Evolutionary conservation across 228 moss, liverwort and hornwort species (phyloP), one percentile per base, ranked within the genome.

Genomic region (Sphagnum magellanicum): DNA sequence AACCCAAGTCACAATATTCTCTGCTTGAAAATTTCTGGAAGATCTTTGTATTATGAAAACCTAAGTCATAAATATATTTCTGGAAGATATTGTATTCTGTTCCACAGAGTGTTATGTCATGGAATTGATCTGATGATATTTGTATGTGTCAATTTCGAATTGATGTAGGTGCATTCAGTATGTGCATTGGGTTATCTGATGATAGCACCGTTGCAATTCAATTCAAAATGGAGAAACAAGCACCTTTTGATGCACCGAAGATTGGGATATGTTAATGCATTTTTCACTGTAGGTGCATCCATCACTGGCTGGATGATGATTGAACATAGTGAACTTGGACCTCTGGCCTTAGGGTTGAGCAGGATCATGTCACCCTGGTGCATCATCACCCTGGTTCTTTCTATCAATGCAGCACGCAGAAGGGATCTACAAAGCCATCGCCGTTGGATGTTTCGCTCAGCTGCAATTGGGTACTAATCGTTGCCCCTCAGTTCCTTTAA

Each of bases 161-260:
- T 8, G 55, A 8, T 57, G 59, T 78, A 83, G 74, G 2, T 73
- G 17, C 89, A 86, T 17, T 58, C 86, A 4, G 0, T 52, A 0
- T 79, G 79, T 0, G 89, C 81, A 3, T 58, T 79, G 4, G 5
- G 77, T 60, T 86, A 65, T 48, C 5, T 83, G 0, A 6, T 48
- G 0, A 79, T 77, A 7, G 83, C 70, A 6, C 89, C 86, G 1
- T 74, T 84, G 55, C 86, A 84, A 60, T 89, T 89, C 74, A 72
- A 71, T 48, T 51, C 79, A 0, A 65, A 61, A 11, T 84, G 81
- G 10, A 71, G 86, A 0, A 68, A 49, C 49, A 78, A 73, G 49
- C 65, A 79, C 67, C 77, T 64, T 0, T 14, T 70, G 5, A 15
- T 72, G 13, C 89, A 86, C 74, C 71, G 64, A 68, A 55, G 75